Evolutionary conservation across 306 rosid genomes (phyloP).

Genomic region (Prunus davidiana): DNA sequence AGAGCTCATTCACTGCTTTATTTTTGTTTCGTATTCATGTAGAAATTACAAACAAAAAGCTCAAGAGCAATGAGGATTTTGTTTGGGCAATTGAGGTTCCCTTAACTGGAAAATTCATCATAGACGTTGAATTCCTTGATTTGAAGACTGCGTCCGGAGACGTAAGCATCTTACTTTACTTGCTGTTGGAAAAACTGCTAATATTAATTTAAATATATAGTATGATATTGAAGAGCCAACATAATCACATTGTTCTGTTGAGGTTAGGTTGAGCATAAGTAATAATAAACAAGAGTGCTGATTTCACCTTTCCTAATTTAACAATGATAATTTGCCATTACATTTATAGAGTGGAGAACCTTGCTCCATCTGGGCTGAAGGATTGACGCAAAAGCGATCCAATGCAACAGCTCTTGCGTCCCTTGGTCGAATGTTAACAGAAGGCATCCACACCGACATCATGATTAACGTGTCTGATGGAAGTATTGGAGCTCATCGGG

Average conservation of each 20-base stretch:
- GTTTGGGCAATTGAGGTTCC: slow-evolving; percentile 96
- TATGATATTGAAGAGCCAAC: background rate
- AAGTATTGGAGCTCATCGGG: slow-evolving; percentile 86
- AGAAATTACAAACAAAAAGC: slow-evolving; percentile 73
- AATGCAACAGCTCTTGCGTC: slow-evolving; percentile 65
- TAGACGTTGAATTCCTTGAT: slow-evolving; percentile 93
- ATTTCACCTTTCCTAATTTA: background rate
- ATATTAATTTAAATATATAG: background rate
- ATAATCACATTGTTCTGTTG: background rate
- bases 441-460: slow-evolving; percentile 89
- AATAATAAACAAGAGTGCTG: slow-evolving; percentile 1
- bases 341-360: slow-evolving; percentile 67
- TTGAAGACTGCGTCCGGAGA: slow-evolving; percentile 66
- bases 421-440: slow-evolving; percentile 74
- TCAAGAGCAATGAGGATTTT: slow-evolving; percentile 82
- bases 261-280: background rate
- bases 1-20: background rate
- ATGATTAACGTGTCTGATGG: slow-evolving; percentile 75
- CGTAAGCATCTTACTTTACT: slow-evolving; percentile 35
- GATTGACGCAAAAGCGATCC: slow-evolving; percentile 49
- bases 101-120: slow-evolving; percentile 86
- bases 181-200: background rate
- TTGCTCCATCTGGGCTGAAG: slow-evolving; percentile 79
- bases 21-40: slow-evolving; percentile 19
- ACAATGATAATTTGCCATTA: slow-evolving; percentile 6